phyloP scores from a whole-genome alignment of 1,284 basidiomycete genomes.

The Sanghuangporus weigelae region DNA sequence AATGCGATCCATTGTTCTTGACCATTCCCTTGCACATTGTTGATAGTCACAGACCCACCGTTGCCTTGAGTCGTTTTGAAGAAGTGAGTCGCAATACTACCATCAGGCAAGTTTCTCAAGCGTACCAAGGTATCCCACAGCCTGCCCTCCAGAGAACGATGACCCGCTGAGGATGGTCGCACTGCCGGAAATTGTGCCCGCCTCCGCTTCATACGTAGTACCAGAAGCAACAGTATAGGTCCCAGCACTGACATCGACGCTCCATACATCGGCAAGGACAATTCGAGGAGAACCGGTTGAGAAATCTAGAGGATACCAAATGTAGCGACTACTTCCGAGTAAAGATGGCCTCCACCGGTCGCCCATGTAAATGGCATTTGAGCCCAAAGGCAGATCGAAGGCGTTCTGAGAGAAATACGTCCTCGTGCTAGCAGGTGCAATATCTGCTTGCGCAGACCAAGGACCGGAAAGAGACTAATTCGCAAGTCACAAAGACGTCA shows the following conservation, averaged over 20 bases:
- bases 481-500: background rate
- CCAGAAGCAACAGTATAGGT: slow-evolving; percentile 47
- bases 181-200: slow-evolving; percentile 44
- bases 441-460: slow-evolving; percentile 54
- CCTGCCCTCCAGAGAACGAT: slow-evolving; percentile 48
- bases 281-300: slow-evolving; percentile 47
- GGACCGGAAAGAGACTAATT: slow-evolving; percentile 47
- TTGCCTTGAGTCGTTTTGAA: slow-evolving; percentile 34
- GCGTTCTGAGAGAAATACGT: slow-evolving; percentile 63
- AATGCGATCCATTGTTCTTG: slow-evolving; percentile 52
- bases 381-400: slow-evolving; percentile 47
- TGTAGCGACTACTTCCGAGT: slow-evolving; percentile 54
- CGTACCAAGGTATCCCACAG: slow-evolving; percentile 51
- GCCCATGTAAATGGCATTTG: slow-evolving; percentile 56
- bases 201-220: slow-evolving; percentile 53
- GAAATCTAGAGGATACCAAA: slow-evolving; percentile 58
- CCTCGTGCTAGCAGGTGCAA: slow-evolving; percentile 43
- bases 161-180: slow-evolving; percentile 38
- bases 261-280: slow-evolving; percentile 55
- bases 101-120: background rate
- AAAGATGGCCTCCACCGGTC: slow-evolving; percentile 56
- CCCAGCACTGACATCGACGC: slow-evolving; percentile 43
- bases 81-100: background rate
- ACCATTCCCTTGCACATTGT: slow-evolving; percentile 51
- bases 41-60: slow-evolving; percentile 53